Evolutionary conservation across 192 early-diverging fungal species (phyloP), one percentile per base, ranked within the genome.

Genomic region (Haplosporangium gracile): DNA sequence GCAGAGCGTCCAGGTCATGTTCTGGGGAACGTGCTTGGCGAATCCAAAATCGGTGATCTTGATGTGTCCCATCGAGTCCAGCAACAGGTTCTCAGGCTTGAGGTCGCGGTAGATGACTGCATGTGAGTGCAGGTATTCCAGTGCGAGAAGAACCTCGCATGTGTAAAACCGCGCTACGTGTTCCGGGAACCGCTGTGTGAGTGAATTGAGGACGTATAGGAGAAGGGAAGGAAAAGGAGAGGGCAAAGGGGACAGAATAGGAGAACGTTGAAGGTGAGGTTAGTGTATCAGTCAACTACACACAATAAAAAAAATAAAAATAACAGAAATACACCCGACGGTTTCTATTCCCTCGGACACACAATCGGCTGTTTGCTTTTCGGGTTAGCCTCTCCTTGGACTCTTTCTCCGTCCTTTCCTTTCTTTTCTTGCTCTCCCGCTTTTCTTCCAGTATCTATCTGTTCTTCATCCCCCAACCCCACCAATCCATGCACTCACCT

Each of bases 101-200:
- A 97, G 91, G 89, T 98, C 97, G 55, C 97, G 93, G 91, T 97
- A 98, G 77, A 98, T 95, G 65, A 98, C 96, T 81, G 95, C 94
- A 51, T 93, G 92, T n/a, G 82, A 84, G 78, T 98, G 97, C 68
- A 98, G 89, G 82, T 97, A 96, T 89, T 98, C 97, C 51, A 98
- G 95, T 7, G 96, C 96, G 60, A 97, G 87, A 18, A 97, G 89
- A 13, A 98, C 96, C 83, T 98, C 96, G 68, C 94, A 95, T 45
- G 96, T 95, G 81, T 98, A 98, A 88, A 97, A 97, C 78, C 94
- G 92, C 68, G 97, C 97, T 38, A 97, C 95, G 39, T 95, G 93
- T 80, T 96, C 94, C 15, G 96, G 95, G 88, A 98, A 98, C 5
- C 96, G 91, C 93, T 85, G 55, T 49, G 38, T n/a, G 32, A 15